Percentiles rank a stretch among this genome's conserved stretches.
phyloP scores from a whole-genome alignment of 495 filamentous ascomycete species.

The Chaetomidium leptoderma region DNA sequence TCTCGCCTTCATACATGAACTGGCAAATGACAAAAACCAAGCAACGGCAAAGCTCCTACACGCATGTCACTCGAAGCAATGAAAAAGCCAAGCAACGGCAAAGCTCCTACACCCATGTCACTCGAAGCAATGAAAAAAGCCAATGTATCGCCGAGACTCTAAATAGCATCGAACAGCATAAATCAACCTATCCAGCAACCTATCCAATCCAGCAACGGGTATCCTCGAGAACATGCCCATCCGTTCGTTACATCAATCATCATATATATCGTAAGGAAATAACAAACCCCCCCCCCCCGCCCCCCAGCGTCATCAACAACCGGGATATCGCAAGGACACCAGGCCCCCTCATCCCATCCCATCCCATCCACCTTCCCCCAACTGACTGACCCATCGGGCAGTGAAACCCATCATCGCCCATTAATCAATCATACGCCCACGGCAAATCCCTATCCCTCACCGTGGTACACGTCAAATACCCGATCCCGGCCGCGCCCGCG shows the following conservation, averaged over 20 bases:
- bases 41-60: too few species aligned
- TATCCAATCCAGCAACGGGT: slow-evolving; percentile 16
- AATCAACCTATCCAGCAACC: too few species aligned
- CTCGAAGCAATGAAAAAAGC: too few species aligned
- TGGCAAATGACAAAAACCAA: too few species aligned
- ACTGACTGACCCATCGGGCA: background rate
- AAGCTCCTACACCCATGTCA: too few species aligned
- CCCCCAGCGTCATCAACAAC: background rate
- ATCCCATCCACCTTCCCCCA: background rate
- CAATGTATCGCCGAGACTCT: too few species aligned
- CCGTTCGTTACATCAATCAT: slow-evolving; percentile 16
- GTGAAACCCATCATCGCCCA: slow-evolving; percentile 2
- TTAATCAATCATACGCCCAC: slow-evolving; percentile 51
- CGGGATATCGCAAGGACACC: slow-evolving; percentile 1
- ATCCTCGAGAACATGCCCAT: slow-evolving; percentile 15
- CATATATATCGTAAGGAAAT: slow-evolving; percentile 17
- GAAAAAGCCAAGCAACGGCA: too few species aligned
- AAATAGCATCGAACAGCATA: background rate
- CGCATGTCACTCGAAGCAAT: too few species aligned
- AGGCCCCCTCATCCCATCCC: background rate
- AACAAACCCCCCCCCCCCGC: background rate
- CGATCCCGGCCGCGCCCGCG: slow-evolving; percentile 32
- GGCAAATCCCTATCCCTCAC: slow-evolving; percentile 74
- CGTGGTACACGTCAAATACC: slow-evolving; percentile 76
- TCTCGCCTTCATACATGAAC: too few species aligned